Conservation (phyloP, 2,329 filamentous ascomycete genomes). For the Xylariaceae sp. region DNA sequence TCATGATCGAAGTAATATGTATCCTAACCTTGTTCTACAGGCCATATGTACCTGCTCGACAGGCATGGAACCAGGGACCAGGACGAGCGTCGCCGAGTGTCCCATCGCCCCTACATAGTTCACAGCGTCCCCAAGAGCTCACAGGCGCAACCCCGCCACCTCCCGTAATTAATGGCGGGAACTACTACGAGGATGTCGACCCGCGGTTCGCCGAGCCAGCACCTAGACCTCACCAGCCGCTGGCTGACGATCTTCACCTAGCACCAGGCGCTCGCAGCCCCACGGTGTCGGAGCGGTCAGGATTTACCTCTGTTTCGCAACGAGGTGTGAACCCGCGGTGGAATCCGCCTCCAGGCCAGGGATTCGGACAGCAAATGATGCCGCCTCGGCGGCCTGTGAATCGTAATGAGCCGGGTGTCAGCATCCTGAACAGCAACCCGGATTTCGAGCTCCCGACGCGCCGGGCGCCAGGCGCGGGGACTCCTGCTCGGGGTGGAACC, state of each 20-base stretch:
- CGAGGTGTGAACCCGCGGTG: constrained; percentile 84
- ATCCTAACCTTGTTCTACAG: constrained; percentile 30
- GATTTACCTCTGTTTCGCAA: constrained; percentile 88
- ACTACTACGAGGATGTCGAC: constrained; percentile 92
- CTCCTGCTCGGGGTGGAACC: constrained; percentile 17
- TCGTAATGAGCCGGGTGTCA: constrained; percentile 56
- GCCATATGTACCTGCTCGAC: constrained; percentile 53
- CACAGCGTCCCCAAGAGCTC: constrained; percentile 34
- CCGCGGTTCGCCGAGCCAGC: constrained; percentile 68
- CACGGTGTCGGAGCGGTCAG: constrained; percentile 72
- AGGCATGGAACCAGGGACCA: constrained; percentile 50
- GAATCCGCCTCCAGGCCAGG: constrained; percentile 55
- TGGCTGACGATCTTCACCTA: constrained; percentile 59
- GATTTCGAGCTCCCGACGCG: constrained; percentile 71
- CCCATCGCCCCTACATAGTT: constrained; percentile 42
- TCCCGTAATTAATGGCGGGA: constrained; percentile 25
- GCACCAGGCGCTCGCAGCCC: constrained; percentile 60
- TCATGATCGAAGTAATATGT: constrained; percentile 11
- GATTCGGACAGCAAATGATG: constrained; percentile 39
- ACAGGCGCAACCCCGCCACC: constrained; percentile 30
- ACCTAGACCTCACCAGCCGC: constrained; percentile 20
- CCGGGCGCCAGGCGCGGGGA: constrained; percentile 21
- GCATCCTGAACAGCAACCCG: constrained; percentile 74
- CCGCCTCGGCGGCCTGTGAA: constrained; percentile 44
- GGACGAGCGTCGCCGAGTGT: constrained; percentile 42